Base-by-base conservation (phyloP, 192 early-diverging fungal genomes). In the Rhizophlyctis rosea region DNA sequence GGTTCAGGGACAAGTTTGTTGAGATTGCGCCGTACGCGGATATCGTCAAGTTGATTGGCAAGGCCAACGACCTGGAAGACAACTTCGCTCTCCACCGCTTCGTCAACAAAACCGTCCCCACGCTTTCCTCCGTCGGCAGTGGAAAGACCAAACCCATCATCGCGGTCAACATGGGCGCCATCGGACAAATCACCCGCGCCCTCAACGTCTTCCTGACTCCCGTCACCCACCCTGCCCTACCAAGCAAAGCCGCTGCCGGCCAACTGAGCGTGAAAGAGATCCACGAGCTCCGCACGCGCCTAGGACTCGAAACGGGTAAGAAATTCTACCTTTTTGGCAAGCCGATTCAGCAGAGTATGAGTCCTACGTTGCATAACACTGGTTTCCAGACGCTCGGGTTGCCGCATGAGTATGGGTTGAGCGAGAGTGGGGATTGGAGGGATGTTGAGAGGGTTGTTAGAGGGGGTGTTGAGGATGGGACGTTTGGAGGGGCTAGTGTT, bases 141-240 rank as follows among this genome's bases (percentile, higher is more conserved):
- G n/a, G n/a, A n/a, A n/a, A n/a, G n/a, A n/a, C n/a, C n/a, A 88
- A 87, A 47, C 92, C 93, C 33, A 53, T 97, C 64, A 96, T 99
- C 64, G 90, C 94, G 0, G 76, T 99, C 32, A 94, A 96, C 74
- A 99, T 99, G 97, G 91, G 92, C 9, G 72, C 82, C 21, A 50
- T 74, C 4, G 97, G 97, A n/a, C 93, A 92, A 73, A 70, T 94
- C 33, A 93, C 93, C 0, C 87, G 95, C 34, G 87, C 91, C 0
- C 73, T 96, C 51, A 97, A 97, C 73, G 82, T 81, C n/a, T 89
- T 86, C 62, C 67, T 98, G 52, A 96, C 97, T 2, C 97, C 97
- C 3, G 92, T 96, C 24, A 99, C 95, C 1, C 97, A 99, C 61
- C 72, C 86, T 24, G 63, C 76, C 23, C 69, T 99, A 51, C 86